Evolutionary conservation across 257 asterid genomes (phyloP).

Genomic region (Capsicum baccatum): DNA sequence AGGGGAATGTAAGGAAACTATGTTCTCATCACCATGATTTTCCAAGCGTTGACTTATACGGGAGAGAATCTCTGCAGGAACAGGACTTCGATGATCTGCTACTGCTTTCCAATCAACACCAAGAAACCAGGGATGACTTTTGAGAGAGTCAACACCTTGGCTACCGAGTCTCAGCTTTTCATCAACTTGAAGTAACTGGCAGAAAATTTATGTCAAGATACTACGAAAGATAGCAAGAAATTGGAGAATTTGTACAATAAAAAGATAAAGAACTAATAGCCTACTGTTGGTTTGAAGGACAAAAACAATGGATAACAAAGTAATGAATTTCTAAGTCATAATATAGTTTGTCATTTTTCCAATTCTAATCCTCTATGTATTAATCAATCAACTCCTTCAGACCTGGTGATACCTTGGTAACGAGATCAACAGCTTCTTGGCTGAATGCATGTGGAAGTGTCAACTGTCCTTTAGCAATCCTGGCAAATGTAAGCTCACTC

Average conservation of each 20-base stretch:
- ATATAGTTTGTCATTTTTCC: background rate
- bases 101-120: constrained; percentile 76
- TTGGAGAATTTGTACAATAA: constrained; percentile 9
- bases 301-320: constrained; percentile 9
- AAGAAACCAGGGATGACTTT: constrained; percentile 82
- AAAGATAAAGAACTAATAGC: background rate
- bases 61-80: constrained; percentile 62
- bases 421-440: constrained; percentile 74
- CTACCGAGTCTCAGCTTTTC: constrained; percentile 86
- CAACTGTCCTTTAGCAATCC: constrained; percentile 84
- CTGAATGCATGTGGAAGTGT: constrained; percentile 73
- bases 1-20: constrained; percentile 51
- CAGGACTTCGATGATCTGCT: constrained; percentile 46
- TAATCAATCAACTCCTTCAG: constrained; percentile 17
- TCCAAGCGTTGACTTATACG: constrained; percentile 68
- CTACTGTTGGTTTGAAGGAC: background rate
- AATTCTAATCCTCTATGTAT: constrained; percentile 15
- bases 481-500: constrained; percentile 84
- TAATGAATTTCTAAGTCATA: constrained; percentile 15
- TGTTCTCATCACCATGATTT: constrained; percentile 50
- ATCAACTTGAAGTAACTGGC: constrained; percentile 82
- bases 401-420: constrained; percentile 64
- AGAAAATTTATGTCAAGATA: background rate
- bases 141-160: constrained; percentile 66
- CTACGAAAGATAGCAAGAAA: background rate